A percentile compares a stretch with the other conserved stretches of the same genome.
Conservation (phyloP, 352 stramenopile species). For the Phytophthora cryptogea region DNA sequence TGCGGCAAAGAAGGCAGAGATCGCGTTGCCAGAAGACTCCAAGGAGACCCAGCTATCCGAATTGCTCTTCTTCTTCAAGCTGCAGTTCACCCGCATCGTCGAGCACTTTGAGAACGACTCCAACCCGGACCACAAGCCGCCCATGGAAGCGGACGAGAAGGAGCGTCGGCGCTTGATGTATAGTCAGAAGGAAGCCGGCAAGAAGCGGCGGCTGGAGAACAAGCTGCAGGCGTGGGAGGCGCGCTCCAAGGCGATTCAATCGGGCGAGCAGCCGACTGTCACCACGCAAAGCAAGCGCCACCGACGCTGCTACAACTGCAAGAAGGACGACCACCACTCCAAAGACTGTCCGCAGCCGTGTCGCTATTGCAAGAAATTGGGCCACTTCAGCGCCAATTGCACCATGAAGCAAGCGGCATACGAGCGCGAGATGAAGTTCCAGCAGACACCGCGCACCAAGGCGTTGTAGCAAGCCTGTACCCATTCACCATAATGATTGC, state of each 20-base stretch:
- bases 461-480: conserved; percentile 42
- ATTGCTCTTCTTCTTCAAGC: conserved; percentile 86
- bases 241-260: conserved; percentile 48
- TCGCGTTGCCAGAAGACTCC: conserved; percentile 38
- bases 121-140: conserved; percentile 57
- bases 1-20: conserved; percentile 39
- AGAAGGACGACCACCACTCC: conserved; percentile 76
- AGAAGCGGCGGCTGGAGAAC: conserved; percentile 77
- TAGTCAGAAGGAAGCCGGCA: conserved; percentile 75
- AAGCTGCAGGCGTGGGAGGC: conserved; percentile 62
- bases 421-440: conserved; percentile 54
- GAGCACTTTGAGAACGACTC: conserved; percentile 65
- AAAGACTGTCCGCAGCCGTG: conserved; percentile 77
- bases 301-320: conserved; percentile 87
- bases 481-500: not conserved
- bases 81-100: conserved; percentile 71
- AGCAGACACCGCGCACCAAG: conserved; percentile 63
- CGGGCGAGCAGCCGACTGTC: conserved; percentile 38
- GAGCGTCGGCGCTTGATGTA: conserved; percentile 74
- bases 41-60: conserved; percentile 52
- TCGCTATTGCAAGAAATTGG: conserved; percentile 77
- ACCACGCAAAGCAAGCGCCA: conserved; percentile 50
- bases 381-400: conserved; percentile 80
- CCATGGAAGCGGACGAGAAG: conserved; percentile 83
- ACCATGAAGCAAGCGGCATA: conserved; percentile 63